Conservation (phyloP, 768 basidiomycete genomes). For the Ramaria rubella region DNA sequence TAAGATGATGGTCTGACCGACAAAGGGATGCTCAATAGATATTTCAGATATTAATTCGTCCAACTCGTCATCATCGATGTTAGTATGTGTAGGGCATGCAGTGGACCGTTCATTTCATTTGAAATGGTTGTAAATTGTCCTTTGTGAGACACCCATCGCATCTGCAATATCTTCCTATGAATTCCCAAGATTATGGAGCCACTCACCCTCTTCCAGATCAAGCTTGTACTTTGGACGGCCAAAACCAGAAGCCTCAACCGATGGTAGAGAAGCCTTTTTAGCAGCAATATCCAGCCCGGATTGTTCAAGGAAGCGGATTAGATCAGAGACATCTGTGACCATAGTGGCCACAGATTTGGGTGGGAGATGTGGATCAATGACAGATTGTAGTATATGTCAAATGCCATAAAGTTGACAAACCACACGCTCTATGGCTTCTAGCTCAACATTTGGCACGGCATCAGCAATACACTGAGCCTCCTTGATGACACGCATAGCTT, state of each 20-base stretch:
- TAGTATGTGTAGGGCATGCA: not conserved
- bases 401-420: too few species aligned
- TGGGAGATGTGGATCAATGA: too few species aligned
- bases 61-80: not conserved
- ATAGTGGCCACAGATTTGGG: too few species aligned
- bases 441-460: not conserved
- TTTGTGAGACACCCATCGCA: conserved; percentile 18
- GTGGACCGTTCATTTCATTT: not conserved
- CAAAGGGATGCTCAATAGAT: too few species aligned
- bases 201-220: conserved; percentile 18
- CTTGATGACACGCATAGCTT: too few species aligned
- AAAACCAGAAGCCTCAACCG: not conserved
- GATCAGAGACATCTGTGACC: not conserved
- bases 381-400: too few species aligned
- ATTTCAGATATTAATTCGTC: too few species aligned
- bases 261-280: not conserved
- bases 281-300: not conserved
- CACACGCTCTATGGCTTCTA: not conserved
- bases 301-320: not conserved
- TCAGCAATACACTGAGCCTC: not conserved
- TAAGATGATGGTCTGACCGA: too few species aligned
- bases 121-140: too few species aligned
- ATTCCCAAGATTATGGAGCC: conserved; percentile 23
- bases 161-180: conserved; percentile 20
- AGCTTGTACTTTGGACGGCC: too few species aligned